A percentile compares a stretch with the other conserved stretches of the same genome.
These are phyloP conservation scores for Penicillium cataractarum DNA, from an alignment of 495 filamentous ascomycete genomes.

Conservation along the genomic window DNA sequence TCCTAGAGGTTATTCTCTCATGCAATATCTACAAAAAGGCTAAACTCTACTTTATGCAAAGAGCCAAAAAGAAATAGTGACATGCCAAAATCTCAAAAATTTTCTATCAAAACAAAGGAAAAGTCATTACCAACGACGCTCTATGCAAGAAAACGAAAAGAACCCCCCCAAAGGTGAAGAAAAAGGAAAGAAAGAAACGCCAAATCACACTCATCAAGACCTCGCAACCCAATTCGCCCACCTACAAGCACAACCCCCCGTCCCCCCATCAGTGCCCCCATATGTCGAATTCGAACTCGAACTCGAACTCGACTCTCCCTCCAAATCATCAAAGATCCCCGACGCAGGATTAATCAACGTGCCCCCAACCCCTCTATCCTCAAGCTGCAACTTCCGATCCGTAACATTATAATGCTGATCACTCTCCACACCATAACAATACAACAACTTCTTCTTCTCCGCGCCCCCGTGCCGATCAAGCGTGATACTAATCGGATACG, in stretches of 20 bases:
- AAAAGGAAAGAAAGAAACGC: no score
- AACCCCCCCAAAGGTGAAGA: no score
- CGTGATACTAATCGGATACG: conserved; percentile 82
- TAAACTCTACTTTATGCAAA: no score
- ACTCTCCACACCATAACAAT: conserved; percentile 63
- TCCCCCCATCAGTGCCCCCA: conserved; percentile 70
- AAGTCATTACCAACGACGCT: no score
- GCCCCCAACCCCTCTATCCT: conserved; percentile 63
- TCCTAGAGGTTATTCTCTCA: no score
- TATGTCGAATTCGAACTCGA: conserved; percentile 35
- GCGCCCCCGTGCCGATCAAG: conserved; percentile 79
- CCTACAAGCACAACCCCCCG: conserved; percentile 72
- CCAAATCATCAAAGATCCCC: conserved; percentile 46
- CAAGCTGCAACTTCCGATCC: conserved; percentile 57
- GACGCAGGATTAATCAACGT: conserved; percentile 60
- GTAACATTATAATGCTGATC: conserved; percentile 55
- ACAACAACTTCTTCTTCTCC: conserved; percentile 64
- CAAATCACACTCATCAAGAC: no score
- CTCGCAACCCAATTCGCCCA: conserved; percentile 67
- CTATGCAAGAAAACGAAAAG: no score
- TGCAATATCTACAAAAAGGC: no score
- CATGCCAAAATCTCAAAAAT: no score
- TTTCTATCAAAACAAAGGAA: no score
- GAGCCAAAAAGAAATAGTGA: no score
- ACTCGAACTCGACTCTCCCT: conserved; percentile 18